Evolutionary conservation across 2,329 filamentous ascomycete species (phyloP).

Genomic region (Verticillium nubilum): DNA sequence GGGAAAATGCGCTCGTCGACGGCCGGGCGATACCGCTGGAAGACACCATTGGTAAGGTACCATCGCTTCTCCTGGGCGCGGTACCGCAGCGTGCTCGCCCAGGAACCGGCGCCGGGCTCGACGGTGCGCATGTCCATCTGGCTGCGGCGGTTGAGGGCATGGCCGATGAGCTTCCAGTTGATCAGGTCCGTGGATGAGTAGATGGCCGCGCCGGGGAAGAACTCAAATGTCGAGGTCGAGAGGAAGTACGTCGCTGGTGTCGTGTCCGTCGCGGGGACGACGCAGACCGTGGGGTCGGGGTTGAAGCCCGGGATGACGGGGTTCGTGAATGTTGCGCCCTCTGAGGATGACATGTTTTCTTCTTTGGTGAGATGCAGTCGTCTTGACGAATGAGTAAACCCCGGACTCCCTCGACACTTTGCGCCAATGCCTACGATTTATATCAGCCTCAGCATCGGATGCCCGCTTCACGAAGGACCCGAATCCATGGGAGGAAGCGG

Average conservation of each 20-base stretch:
- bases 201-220: slow-evolving; percentile 55
- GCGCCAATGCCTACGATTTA: background rate
- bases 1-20: slow-evolving; percentile 42
- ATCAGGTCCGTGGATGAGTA: slow-evolving; percentile 50
- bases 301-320: slow-evolving; percentile 57
- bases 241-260: slow-evolving; percentile 43
- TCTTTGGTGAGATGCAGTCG: too few species aligned
- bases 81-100: slow-evolving; percentile 42
- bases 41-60: slow-evolving; percentile 40
- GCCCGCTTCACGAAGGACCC: background rate
- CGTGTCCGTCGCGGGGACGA: slow-evolving; percentile 23
- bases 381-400: background rate
- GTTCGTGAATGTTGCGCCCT: slow-evolving; percentile 29
- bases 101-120: slow-evolving; percentile 44
- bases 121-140: slow-evolving; percentile 47
- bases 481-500: background rate
- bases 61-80: slow-evolving; percentile 30
- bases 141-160: slow-evolving; percentile 42
- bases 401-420: too few species aligned
- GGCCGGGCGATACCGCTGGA: slow-evolving; percentile 33
- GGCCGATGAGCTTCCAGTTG: slow-evolving; percentile 46
- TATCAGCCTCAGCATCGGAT: background rate
- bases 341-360: background rate
- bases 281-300: slow-evolving; percentile 49
- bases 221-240: slow-evolving; percentile 58